Percentiles rank a stretch among this genome's conserved stretches.
Conservation (phyloP, 2,329 filamentous ascomycete genomes). For the Exserohilum turcica region DNA sequence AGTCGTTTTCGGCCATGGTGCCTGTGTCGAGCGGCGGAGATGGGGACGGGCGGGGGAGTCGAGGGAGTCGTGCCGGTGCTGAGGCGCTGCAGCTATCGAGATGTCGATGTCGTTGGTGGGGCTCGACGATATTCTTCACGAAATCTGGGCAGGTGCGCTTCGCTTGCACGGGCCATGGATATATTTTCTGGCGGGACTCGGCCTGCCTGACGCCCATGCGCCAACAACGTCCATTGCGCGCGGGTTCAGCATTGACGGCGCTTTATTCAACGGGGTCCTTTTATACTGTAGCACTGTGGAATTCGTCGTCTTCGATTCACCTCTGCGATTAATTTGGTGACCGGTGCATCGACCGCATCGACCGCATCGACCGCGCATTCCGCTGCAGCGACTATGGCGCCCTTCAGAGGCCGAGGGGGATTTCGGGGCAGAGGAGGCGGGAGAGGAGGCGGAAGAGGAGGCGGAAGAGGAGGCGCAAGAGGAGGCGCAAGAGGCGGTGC, state of each 20-base stretch:
- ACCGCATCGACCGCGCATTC: background rate
- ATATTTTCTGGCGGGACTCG: constrained; percentile 22
- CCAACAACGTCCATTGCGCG: background rate
- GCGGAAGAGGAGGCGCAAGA: constrained; percentile 13
- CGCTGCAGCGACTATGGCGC: constrained; percentile 19
- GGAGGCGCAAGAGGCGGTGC: constrained; percentile 13
- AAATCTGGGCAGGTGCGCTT: constrained; percentile 41
- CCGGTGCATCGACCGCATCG: background rate
- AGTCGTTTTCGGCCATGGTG: constrained; percentile 81
- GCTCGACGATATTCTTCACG: constrained; percentile 37
- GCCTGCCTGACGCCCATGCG: background rate
- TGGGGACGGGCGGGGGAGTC: background rate
- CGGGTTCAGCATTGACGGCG: no score
- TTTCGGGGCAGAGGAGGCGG: constrained; percentile 17
- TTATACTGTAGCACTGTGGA: background rate
- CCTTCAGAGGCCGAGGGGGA: constrained; percentile 28
- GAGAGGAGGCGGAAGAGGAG: constrained; percentile 1
- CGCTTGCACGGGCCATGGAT: constrained; percentile 38
- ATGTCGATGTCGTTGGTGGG: constrained; percentile 26
- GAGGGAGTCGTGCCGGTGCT: constrained; percentile 13
- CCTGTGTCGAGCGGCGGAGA: constrained; percentile 58
- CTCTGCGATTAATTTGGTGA: no score
- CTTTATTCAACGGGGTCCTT: background rate
- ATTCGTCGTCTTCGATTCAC: background rate
- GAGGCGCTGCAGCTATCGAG: constrained; percentile 21